Evolutionary conservation across 345 rosid genomes (phyloP).

Genomic region (Stellera chamaejasme): DNA sequence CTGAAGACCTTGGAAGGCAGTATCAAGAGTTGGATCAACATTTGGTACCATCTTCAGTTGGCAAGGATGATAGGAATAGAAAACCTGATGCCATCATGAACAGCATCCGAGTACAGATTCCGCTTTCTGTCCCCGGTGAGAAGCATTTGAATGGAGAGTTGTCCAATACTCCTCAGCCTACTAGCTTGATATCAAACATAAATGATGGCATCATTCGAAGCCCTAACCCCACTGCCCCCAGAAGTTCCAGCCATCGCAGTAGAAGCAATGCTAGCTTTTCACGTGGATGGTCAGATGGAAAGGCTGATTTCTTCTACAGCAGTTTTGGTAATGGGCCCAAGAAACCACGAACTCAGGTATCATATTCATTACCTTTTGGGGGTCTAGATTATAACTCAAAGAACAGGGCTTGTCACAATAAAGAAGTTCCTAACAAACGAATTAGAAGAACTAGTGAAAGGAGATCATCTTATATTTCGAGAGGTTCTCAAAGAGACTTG

Average conservation of each 20-base stretch:
- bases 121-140: conserved; percentile 32
- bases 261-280: conserved; percentile 45
- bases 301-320: conserved; percentile 39
- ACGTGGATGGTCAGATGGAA: conserved; percentile 74
- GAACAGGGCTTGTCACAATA: conserved; percentile 43
- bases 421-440: conserved; percentile 58
- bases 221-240: conserved; percentile 83
- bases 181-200: conserved; percentile 46
- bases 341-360: conserved; percentile 85
- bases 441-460: conserved; percentile 73
- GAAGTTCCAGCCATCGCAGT: conserved; percentile 69
- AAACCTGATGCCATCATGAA: conserved; percentile 26
- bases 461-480: conserved; percentile 44
- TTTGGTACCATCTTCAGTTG: conserved; percentile 16
- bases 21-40: conserved; percentile 25
- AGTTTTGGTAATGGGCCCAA: conserved; percentile 79
- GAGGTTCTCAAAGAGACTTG: conserved; percentile 45
- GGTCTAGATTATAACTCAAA: conserved; percentile 48
- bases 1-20: conserved; percentile 22
- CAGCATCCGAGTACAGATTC: conserved; percentile 52
- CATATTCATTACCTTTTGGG: conserved; percentile 72
- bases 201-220: conserved; percentile 51
- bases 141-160: conserved; percentile 23
- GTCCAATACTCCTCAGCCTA: conserved; percentile 29
- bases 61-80: conserved; percentile 20